Conservation (phyloP, 179 eudicot species). For the Silene vulgaris region DNA sequence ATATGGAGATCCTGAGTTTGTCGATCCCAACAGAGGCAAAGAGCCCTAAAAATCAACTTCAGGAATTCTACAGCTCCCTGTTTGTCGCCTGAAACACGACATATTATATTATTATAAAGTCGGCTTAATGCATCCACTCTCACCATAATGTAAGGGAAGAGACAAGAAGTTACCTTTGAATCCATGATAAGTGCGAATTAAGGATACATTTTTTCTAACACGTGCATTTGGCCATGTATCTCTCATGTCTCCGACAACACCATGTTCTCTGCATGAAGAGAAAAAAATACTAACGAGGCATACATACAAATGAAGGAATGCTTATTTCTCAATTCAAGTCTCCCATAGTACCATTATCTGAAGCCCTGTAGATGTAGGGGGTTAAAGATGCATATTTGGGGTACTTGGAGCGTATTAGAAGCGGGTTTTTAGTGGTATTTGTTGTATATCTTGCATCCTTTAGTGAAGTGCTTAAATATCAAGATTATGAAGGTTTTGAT, state of each 20-base stretch:
- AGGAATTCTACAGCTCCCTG: slow-evolving; percentile 88
- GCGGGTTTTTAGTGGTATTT: too few species aligned
- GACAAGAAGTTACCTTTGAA: slow-evolving; percentile 60
- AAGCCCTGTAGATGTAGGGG: background rate
- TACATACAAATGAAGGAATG: background rate
- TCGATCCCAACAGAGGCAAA: slow-evolving; percentile 98
- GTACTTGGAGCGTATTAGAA: too few species aligned
- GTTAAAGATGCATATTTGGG: too few species aligned
- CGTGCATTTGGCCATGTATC: slow-evolving; percentile 97
- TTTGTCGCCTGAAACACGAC: slow-evolving; percentile 53
- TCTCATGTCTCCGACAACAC: slow-evolving; percentile 93
- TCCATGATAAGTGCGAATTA: slow-evolving; percentile 92
- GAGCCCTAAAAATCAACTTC: slow-evolving; percentile 83
- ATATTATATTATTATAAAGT: background rate
- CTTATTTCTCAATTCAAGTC: background rate
- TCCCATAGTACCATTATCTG: background rate
- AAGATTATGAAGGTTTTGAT: too few species aligned
- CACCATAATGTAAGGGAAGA: background rate
- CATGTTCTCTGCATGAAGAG: slow-evolving; percentile 67
- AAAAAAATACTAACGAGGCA: background rate
- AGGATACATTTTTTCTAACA: slow-evolving; percentile 71
- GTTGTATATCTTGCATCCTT: too few species aligned
- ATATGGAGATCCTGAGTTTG: slow-evolving; percentile 96
- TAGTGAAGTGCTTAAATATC: too few species aligned
- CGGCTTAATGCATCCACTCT: background rate